Conservation (phyloP, 1,139 yeast species). For the Taphrina flavorubra region DNA sequence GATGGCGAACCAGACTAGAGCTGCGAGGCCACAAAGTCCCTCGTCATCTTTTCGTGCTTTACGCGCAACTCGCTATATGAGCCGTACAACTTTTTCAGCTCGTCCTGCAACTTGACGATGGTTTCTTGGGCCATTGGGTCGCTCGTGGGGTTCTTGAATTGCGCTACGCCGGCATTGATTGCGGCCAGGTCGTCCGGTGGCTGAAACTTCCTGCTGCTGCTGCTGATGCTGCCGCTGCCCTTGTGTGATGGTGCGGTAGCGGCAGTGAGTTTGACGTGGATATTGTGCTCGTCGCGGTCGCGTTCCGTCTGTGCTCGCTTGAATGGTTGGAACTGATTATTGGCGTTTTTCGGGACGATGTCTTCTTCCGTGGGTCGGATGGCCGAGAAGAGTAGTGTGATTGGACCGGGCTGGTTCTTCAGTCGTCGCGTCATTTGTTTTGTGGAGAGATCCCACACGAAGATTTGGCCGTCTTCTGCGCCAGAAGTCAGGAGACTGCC, state of each 20-base stretch:
- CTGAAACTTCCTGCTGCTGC: constrained; percentile 3
- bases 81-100: constrained; percentile 34
- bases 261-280: constrained; percentile 13
- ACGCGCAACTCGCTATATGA: constrained; percentile 37
- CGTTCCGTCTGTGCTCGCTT: constrained; percentile 38
- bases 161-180: constrained; percentile 10
- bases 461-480: constrained; percentile 69
- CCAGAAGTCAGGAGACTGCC: constrained; percentile 79
- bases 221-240: no score
- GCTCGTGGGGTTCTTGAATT: constrained; percentile 2
- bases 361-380: constrained; percentile 12
- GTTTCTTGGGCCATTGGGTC: constrained; percentile 29
- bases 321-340: constrained; percentile 34
- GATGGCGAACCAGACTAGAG: constrained; percentile 6
- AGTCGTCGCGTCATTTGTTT: constrained; percentile 74
- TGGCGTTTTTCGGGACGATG: constrained; percentile 1
- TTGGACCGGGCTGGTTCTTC: constrained; percentile 55
- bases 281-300: constrained; percentile 38
- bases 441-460: constrained; percentile 73
- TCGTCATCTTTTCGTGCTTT: constrained; percentile 34
- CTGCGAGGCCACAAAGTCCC: constrained; percentile 42
- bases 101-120: constrained; percentile 34
- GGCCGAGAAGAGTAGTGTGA: constrained; percentile 2
- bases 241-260: no score
- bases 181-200: constrained; percentile 28